phyloP scores from a whole-genome alignment of 768 basidiomycete genomes.

The Rhodotorula toruloides region DNA sequence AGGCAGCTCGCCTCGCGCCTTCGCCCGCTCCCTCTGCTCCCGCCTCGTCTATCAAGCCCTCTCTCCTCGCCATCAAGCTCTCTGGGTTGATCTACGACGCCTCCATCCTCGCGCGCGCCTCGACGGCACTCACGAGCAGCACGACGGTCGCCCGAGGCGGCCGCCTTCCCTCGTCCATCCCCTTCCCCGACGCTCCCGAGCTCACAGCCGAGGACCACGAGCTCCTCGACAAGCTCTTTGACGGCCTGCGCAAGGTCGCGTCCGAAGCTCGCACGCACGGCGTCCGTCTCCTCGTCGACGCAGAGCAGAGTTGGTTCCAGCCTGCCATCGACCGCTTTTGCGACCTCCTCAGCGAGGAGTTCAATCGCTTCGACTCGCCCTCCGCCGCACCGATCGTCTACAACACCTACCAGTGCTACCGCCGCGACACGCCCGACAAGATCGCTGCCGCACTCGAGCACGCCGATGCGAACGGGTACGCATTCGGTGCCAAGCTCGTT shows the following conservation, averaged over 20 bases:
- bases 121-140: constrained; percentile 21
- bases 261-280: constrained; percentile 35
- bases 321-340: constrained; percentile 41
- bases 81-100: constrained; percentile 38
- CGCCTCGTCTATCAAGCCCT: constrained; percentile 28
- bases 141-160: constrained; percentile 9
- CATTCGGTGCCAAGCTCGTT: constrained; percentile 44
- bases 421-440: constrained; percentile 32
- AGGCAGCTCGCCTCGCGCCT: constrained; percentile 24
- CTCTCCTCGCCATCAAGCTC: constrained; percentile 41
- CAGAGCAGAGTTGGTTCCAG: constrained; percentile 44
- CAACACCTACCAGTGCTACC: constrained; percentile 40
- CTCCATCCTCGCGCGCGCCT: constrained; percentile 27
- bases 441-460: constrained; percentile 35
- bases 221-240: constrained; percentile 35
- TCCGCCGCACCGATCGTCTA: constrained; percentile 24
- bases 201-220: constrained; percentile 35
- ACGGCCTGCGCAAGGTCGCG: constrained; percentile 36
- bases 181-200: constrained; percentile 33
- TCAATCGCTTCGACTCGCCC: constrained; percentile 37
- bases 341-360: constrained; percentile 40
- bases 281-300: constrained; percentile 42
- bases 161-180: constrained; percentile 1
- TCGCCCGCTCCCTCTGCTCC: neutral
- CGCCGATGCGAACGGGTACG: constrained; percentile 37